These are phyloP conservation scores for Blastosporella zonata DNA, from an alignment of 1,284 basidiomycete species.

Conservation along the genomic window DNA sequence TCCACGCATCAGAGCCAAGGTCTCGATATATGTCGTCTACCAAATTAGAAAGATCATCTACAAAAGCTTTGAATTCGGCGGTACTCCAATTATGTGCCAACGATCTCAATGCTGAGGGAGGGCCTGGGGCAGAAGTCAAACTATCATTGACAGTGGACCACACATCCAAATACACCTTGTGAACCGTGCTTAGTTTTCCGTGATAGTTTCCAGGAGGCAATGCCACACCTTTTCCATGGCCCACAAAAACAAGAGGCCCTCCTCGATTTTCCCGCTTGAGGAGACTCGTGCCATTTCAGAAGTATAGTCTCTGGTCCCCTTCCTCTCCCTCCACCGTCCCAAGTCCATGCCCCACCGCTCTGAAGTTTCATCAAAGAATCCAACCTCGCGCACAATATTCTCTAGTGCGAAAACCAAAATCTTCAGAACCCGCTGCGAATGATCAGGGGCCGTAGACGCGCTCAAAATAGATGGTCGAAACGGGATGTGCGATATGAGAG, in stretches of 20 bases:
- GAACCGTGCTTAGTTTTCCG: background rate
- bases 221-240: conserved; percentile 68
- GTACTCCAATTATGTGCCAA: conserved; percentile 70
- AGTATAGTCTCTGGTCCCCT: conserved; percentile 63
- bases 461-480: conserved; percentile 36
- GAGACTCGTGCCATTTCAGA: conserved; percentile 64
- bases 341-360: conserved; percentile 42
- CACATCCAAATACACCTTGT: conserved; percentile 57
- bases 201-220: background rate
- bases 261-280: conserved; percentile 47
- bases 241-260: conserved; percentile 71
- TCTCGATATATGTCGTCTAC: conserved; percentile 49
- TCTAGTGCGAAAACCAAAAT: conserved; percentile 50
- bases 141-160: conserved; percentile 53
- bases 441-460: conserved; percentile 33
- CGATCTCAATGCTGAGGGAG: conserved; percentile 39
- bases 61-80: conserved; percentile 59
- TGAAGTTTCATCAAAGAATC: conserved; percentile 58
- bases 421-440: conserved; percentile 43
- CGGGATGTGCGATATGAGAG: conserved; percentile 52
- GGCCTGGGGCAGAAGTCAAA: conserved; percentile 18
- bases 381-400: conserved; percentile 58
- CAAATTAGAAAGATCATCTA: conserved; percentile 49
- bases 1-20: conserved; percentile 38
- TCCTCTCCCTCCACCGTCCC: conserved; percentile 51